Evolutionary conservation across 495 filamentous ascomycete genomes (phyloP).

Genomic region (Aspergillus affinis): DNA sequence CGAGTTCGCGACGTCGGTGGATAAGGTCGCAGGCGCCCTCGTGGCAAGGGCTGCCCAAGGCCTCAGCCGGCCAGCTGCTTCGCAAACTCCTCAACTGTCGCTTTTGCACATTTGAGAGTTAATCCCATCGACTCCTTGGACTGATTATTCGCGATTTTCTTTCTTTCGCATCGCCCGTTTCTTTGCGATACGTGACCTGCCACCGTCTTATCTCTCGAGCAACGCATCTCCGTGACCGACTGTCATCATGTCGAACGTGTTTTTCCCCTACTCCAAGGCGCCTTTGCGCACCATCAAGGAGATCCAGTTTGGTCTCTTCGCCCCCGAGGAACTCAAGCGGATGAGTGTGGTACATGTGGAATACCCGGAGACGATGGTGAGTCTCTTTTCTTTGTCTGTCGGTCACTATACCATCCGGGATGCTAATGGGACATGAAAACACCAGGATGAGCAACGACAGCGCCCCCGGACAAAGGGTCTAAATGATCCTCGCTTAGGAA

Average conservation of each 20-base stretch:
- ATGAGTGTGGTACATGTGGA: constrained; percentile 92
- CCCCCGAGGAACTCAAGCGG: constrained; percentile 95
- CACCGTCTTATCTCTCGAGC: constrained; percentile 1
- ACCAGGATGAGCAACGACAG: constrained; percentile 79
- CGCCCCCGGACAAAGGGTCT: constrained; percentile 84
- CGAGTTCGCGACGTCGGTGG: constrained; percentile 42
- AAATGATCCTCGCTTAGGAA: constrained; percentile 91
- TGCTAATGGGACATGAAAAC: constrained; percentile 23
- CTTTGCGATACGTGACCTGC: constrained; percentile 5
- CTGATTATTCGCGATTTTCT: constrained; percentile 3
- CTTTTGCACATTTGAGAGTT: constrained; percentile 16
- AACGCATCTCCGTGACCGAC: constrained; percentile 23
- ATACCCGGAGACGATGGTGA: constrained; percentile 94
- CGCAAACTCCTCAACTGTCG: constrained; percentile 37
- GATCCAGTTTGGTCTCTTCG: constrained; percentile 96
- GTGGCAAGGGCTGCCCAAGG: constrained; percentile 56
- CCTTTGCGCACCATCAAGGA: constrained; percentile 93
- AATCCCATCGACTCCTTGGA: constrained; percentile 7
- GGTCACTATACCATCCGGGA: constrained; percentile 1
- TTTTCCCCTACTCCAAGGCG: constrained; percentile 89
- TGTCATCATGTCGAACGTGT: constrained; percentile 85
- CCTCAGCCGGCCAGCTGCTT: constrained; percentile 49
- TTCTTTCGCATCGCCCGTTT: neutral
- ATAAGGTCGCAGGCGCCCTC: constrained; percentile 52
- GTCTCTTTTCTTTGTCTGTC: constrained; percentile 23